Base-by-base conservation (phyloP, 345 rosid genomes). In the Combretum micranthum region DNA sequence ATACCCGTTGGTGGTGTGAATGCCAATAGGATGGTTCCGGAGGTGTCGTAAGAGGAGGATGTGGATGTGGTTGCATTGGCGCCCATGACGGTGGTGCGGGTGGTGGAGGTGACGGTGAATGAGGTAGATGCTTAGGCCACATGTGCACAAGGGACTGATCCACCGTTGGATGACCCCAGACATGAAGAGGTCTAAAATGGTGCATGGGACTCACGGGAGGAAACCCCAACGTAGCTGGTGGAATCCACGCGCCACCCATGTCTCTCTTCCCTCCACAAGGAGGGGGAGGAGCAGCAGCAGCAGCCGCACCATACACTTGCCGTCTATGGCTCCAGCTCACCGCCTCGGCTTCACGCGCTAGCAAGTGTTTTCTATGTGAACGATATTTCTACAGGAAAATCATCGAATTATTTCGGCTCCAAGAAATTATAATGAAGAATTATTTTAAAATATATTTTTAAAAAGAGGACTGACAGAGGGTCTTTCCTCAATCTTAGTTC, bases 121-220 rank as follows among this genome's bases (percentile, higher is more conserved):
- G 82, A 14, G 67, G 25, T 39, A 75, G 61, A 52, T 76, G 90
- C 69, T 83, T 86, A 42, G 99, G 94, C 97, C 99, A 86, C 32
- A 79, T 68, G 68, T 69, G 77, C 65, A 72, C 60, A 20, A 64
- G 16, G 44, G 86, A 60, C 44, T 62, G 86, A 60, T 82, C 86
- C 59, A 77, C 55, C 25, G 77, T 58, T 12, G 99, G 99, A 75
- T 93, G 97, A 43, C 99, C 99, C 97, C 96, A 93, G 0, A 93
- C 99, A 53, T 87, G 90, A 55, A 89, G 71, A 7, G 96, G 94
- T 77, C 91, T 76, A 52, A 85, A 87, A 53, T 74, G 89, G 63
- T 75, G 69, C 63, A 77, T 63, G 55, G 85, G 72, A 32, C 74
- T 47, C 47, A 77, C 60, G 1, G 81, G 91, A 43, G 94, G 96